Conservation (phyloP, 176 grass and related monocot species). For the Phragmites australis region DNA sequence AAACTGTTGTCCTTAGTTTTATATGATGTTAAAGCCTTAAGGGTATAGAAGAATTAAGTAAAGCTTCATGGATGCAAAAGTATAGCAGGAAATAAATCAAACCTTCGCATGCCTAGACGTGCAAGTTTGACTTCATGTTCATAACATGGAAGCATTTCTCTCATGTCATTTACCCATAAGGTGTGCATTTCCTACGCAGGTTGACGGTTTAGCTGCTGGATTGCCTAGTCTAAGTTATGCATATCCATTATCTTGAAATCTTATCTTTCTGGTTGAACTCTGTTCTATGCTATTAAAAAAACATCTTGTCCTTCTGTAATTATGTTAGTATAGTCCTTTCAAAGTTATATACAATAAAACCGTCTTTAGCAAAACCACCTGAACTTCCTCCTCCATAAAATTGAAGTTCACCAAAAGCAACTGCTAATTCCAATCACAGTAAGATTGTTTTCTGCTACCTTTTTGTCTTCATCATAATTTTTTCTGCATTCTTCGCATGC, state of each 20-base stretch:
- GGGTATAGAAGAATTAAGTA: not conserved
- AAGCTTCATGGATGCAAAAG: not conserved
- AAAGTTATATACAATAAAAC: constrained; percentile 5
- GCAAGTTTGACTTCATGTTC: not conserved
- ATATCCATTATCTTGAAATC: constrained; percentile 1
- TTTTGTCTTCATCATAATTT: not conserved
- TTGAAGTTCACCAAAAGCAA: not conserved
- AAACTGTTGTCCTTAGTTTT: constrained; percentile 23
- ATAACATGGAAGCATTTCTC: not conserved
- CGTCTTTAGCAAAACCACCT: not conserved
- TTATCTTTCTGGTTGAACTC: not conserved
- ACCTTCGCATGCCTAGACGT: not conserved
- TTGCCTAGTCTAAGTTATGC: constrained; percentile 5
- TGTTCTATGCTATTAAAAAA: constrained; percentile 22
- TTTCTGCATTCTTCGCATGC: not conserved
- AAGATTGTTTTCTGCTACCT: not conserved
- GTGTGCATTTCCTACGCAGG: not conserved
- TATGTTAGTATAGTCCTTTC: not conserved
- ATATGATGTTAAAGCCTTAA: not conserved
- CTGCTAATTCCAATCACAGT: not conserved
- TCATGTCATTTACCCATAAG: constrained; percentile 14
- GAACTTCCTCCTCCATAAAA: constrained; percentile 19
- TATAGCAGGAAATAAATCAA: not conserved
- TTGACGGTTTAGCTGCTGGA: constrained; percentile 26
- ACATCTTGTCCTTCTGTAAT: constrained; percentile 12